These are phyloP conservation scores for Candida sphagnicola DNA, from an alignment of 805 yeast genomes.

Conservation along the genomic window DNA sequence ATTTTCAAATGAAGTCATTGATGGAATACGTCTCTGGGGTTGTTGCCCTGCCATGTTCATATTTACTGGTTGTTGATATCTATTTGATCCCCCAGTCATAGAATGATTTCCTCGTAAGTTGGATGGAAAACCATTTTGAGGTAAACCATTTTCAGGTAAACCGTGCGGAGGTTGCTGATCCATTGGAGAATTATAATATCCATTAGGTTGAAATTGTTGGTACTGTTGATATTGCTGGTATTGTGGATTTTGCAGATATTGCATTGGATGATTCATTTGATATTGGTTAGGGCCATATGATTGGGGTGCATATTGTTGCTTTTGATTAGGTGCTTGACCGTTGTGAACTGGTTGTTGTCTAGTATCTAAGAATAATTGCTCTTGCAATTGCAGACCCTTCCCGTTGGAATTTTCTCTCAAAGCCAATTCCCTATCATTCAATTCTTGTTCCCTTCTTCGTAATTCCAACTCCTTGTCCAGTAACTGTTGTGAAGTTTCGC, in stretches of 20 bases:
- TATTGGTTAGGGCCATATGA: constrained; percentile 6
- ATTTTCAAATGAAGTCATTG: not conserved
- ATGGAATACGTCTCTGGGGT: constrained; percentile 1
- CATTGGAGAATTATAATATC: constrained; percentile 9
- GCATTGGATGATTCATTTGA: constrained; percentile 3
- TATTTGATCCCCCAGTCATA: constrained; percentile 10
- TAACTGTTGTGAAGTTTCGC: constrained; percentile 12
- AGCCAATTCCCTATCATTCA: constrained; percentile 12
- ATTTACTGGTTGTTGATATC: constrained; percentile 11
- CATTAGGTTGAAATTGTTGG: constrained; percentile 6
- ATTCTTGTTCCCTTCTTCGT: constrained; percentile 23
- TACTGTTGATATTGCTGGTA: constrained; percentile 3
- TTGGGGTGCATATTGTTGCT: constrained; percentile 2
- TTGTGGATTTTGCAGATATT: constrained; percentile 3
- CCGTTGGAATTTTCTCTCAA: constrained; percentile 1
- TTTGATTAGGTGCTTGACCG: constrained; percentile 4
- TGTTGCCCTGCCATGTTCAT: not conserved
- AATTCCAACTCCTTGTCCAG: constrained; percentile 22
- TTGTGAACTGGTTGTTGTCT: not conserved
- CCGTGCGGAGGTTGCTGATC: constrained; percentile 33
- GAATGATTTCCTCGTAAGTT: constrained; percentile 17
- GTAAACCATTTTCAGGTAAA: constrained; percentile 25
- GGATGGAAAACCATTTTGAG: constrained; percentile 21
- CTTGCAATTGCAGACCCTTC: constrained; percentile 11
- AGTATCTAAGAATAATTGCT: constrained; percentile 2